Evolutionary conservation across 257 asterid species (phyloP).

Genomic region (Mitragyna speciosa): DNA sequence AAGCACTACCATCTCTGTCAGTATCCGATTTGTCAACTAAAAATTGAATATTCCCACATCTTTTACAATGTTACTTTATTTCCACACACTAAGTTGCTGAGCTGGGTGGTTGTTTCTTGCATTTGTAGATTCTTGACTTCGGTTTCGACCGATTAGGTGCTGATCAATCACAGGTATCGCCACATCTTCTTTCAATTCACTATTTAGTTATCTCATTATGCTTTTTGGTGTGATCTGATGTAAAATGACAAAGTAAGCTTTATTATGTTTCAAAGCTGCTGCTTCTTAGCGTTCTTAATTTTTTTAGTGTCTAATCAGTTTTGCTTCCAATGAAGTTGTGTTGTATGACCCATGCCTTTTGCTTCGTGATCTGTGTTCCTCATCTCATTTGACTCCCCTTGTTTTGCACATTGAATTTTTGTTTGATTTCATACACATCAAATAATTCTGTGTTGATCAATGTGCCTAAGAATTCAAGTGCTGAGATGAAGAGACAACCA

Average conservation of each 20-base stretch:
- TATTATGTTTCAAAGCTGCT: neutral
- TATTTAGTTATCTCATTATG: neutral
- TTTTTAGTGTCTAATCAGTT: neutral
- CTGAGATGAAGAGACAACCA: neutral
- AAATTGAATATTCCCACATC: too few species aligned
- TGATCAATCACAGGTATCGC: constrained; percentile 80
- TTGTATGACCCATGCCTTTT: neutral
- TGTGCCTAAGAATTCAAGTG: neutral
- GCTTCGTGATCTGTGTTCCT: neutral
- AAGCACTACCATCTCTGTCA: neutral
- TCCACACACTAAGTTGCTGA: constrained; percentile 13
- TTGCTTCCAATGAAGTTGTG: neutral
- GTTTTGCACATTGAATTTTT: neutral
- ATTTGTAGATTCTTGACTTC: constrained; percentile 82
- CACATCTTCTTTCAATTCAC: constrained; percentile 16
- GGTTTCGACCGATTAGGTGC: constrained; percentile 97
- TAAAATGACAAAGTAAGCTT: neutral
- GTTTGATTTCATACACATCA: neutral
- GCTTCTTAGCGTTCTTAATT: neutral
- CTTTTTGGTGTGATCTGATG: neutral
- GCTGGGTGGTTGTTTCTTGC: constrained; percentile 32
- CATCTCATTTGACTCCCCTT: neutral
- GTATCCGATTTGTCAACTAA: too few species aligned
- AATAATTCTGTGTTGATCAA: too few species aligned
- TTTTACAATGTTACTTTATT: neutral